Base-by-base conservation (phyloP, 306 rosid genomes). In the Datisca glomerata region DNA sequence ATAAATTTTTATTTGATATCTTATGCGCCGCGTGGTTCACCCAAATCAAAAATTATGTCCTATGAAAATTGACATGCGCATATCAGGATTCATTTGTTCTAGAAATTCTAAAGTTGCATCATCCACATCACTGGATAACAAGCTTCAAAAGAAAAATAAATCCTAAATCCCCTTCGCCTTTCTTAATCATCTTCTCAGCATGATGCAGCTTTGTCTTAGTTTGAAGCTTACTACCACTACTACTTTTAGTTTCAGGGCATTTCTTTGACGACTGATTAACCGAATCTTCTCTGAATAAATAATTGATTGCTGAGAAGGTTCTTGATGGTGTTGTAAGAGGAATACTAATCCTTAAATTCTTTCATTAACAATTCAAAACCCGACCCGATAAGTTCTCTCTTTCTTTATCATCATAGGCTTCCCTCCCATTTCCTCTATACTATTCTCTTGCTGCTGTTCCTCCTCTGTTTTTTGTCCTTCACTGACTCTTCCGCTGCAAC, bases 151-250 rank as follows among this genome's bases (percentile, higher is more conserved):
- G n/a, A n/a, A n/a, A n/a, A n/a, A n/a, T n/a, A n/a, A n/a, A n/a
- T n/a, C n/a, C n/a, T n/a, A n/a, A n/a, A n/a, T n/a, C n/a, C n/a
- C n/a, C n/a, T n/a, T n/a, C n/a, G n/a, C n/a, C 98, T 45, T 86
- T 76, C 60, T 60, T 78, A 54, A 91, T 91, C 96, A 91, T 91
- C 52, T 91, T 91, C 56, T 80, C 94, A 24, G 98, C 98, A 63
- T 75, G 92, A 55, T 73, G 84, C 63, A 91, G 45, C 68, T 75
- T 80, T 0, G 79, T 67, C 52, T 61, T 91, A 36, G 84, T 45
- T 18, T 76, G 79, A 45, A 79, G 74, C 50, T 71, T 85, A 2
- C 63, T 69, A 13, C 78, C n/a, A n/a, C n/a, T n/a, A n/a, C n/a
- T n/a, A n/a, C n/a, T n/a, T n/a, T n/a, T n/a, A n/a, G 78, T 56